These are phyloP conservation scores for Eruca vesicaria DNA, from an alignment of 441 rosid species.

Conservation along the genomic window DNA sequence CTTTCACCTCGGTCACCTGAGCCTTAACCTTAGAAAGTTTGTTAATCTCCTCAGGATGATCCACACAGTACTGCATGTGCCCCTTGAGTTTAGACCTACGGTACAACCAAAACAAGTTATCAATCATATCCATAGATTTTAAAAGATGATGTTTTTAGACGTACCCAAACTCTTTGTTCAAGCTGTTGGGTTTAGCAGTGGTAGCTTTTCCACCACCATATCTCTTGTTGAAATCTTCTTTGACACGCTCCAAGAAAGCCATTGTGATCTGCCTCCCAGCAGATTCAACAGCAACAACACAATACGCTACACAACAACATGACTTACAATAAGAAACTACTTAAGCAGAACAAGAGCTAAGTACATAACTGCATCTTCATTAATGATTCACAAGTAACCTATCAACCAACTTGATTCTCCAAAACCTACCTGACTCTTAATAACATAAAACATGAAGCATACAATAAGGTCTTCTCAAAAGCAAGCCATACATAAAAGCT, in stretches of 20 bases:
- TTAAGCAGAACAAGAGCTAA: neutral
- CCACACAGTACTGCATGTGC: slow-evolving; percentile 67
- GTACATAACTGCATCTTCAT: neutral
- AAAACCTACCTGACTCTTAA: neutral
- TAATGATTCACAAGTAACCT: neutral
- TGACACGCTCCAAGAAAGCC: slow-evolving; percentile 62
- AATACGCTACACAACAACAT: slow-evolving; percentile 48
- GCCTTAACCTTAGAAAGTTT: slow-evolving; percentile 70
- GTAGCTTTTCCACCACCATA: slow-evolving; percentile 76
- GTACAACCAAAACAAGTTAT: neutral
- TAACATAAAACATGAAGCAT: neutral
- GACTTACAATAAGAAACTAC: neutral
- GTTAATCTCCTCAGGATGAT: slow-evolving; percentile 75
- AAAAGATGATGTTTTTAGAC: neutral
- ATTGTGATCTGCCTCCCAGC: slow-evolving; percentile 71
- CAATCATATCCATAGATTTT: neutral
- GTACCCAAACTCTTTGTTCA: slow-evolving; percentile 70
- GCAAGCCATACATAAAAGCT: neutral
- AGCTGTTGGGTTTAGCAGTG: slow-evolving; percentile 59
- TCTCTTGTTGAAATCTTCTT: slow-evolving; percentile 64
- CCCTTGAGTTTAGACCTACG: slow-evolving; percentile 64
- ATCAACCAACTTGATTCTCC: neutral
- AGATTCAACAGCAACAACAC: slow-evolving; percentile 70
- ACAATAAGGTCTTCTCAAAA: neutral
- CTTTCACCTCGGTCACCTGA: slow-evolving; percentile 67